Conservation (phyloP, 2,329 filamentous ascomycete species). For the Penicillium sp. region DNA sequence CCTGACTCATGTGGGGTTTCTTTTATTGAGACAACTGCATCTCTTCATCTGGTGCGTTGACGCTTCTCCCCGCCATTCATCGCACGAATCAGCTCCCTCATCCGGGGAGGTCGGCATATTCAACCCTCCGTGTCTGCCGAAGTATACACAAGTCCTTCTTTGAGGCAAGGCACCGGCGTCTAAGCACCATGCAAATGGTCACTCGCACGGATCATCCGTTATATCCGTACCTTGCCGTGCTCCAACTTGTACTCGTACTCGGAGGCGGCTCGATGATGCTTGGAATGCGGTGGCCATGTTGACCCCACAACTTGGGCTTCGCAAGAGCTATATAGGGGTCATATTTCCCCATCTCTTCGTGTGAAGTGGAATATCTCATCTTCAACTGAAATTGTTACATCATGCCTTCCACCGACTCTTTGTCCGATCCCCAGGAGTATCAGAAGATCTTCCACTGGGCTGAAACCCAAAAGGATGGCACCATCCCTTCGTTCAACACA, state of each 20-base stretch:
- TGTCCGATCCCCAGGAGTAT: constrained; percentile 44
- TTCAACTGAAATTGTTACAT: constrained; percentile 1
- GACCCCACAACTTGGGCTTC: constrained; percentile 2
- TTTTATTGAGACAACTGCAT: not conserved
- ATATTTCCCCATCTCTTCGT: not conserved
- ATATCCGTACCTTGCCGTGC: not conserved
- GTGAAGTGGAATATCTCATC: not conserved
- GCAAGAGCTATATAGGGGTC: not conserved
- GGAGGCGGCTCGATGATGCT: not conserved
- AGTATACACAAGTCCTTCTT: not conserved
- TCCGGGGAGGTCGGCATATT: constrained; percentile 26
- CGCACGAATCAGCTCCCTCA: constrained; percentile 5
- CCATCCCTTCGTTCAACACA: constrained; percentile 56
- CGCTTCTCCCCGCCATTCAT: not conserved
- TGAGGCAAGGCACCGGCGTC: not conserved
- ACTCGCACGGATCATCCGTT: constrained; percentile 1
- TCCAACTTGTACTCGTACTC: not conserved
- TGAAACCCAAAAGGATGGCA: constrained; percentile 60
- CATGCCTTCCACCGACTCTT: constrained; percentile 29
- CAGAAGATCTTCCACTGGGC: constrained; percentile 61
- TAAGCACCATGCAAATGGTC: constrained; percentile 6
- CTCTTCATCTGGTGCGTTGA: constrained; percentile 1
- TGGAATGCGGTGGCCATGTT: not conserved
- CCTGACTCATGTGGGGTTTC: constrained; percentile 37
- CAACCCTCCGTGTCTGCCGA: constrained; percentile 27